These are phyloP conservation scores for Lipomyces orientalis DNA, from an alignment of 805 yeast species.

Conservation along the genomic window DNA sequence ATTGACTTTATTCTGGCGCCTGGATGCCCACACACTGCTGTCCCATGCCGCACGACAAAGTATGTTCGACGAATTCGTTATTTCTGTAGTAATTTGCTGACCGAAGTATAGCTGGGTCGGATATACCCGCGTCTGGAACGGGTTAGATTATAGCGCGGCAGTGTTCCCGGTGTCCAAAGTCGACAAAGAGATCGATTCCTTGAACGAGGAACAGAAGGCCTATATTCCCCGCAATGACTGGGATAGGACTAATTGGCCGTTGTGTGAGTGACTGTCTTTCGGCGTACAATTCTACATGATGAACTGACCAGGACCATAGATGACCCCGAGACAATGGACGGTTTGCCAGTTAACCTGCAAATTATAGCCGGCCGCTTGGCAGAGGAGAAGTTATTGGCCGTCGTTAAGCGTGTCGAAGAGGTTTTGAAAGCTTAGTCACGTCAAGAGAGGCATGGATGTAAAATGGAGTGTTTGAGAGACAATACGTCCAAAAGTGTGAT, in stretches of 20 bases:
- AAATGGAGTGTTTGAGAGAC: not conserved
- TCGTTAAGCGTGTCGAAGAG: conserved; percentile 40
- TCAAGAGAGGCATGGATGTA: not conserved
- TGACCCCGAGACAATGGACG: conserved; percentile 38
- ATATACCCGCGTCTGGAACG: conserved; percentile 41
- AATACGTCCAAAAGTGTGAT: not conserved
- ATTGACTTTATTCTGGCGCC: conserved; percentile 59
- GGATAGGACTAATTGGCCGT: conserved; percentile 37
- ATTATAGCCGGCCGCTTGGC: conserved; percentile 35
- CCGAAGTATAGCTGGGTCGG: conserved; percentile 35
- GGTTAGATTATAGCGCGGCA: conserved; percentile 40
- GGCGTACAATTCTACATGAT: not conserved
- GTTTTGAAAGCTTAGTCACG: conserved; percentile 21
- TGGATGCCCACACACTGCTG: conserved; percentile 54
- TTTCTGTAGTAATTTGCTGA: not conserved
- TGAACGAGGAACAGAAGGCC: conserved; percentile 28
- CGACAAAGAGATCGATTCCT: conserved; percentile 35
- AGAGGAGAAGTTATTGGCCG: conserved; percentile 40
- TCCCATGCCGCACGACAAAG: conserved; percentile 47
- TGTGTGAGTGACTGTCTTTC: conserved; percentile 26
- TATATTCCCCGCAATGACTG: conserved; percentile 38
- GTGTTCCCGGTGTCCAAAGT: conserved; percentile 39
- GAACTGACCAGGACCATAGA: conserved; percentile 17
- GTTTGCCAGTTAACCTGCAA: conserved; percentile 40
- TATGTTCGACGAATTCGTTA: conserved; percentile 33